Percentiles rank a stretch among this genome's conserved stretches.
Evolutionary conservation across 805 yeast species (phyloP).

Genomic region (Saccharomycopsis selenospora): DNA sequence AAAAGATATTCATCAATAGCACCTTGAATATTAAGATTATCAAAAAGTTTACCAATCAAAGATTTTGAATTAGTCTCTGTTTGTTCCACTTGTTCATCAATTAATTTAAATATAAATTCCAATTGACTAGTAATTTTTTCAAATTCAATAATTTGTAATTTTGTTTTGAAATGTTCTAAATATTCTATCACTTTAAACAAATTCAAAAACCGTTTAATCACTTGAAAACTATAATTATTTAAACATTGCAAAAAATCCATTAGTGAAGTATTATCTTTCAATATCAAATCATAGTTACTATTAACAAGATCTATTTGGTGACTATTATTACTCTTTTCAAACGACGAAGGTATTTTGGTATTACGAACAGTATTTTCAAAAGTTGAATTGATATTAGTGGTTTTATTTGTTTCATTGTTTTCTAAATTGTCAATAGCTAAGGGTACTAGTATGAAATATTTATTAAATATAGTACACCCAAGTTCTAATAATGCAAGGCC

Average conservation of each 20-base stretch:
- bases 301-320: not conserved
- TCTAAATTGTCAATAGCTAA: not conserved
- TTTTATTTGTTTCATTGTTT: not conserved
- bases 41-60: not conserved
- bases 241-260: not conserved
- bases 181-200: not conserved
- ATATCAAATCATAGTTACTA: not conserved
- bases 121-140: too few species aligned
- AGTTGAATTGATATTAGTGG: not conserved
- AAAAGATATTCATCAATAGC: not conserved
- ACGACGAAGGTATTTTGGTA: not conserved
- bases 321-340: not conserved
- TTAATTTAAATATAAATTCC: too few species aligned
- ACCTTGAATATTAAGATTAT: not conserved
- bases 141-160: too few species aligned
- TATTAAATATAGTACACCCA: not conserved
- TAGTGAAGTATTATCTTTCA: not conserved
- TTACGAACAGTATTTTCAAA: slow-evolving; percentile 1
- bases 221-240: not conserved
- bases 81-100: too few species aligned
- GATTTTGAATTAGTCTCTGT: too few species aligned
- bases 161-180: not conserved
- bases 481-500: not conserved
- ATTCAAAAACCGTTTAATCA: not conserved
- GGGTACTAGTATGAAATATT: not conserved